Conservation (phyloP, 164 flowering plant species). For the Dillenia suffruticosa region DNA sequence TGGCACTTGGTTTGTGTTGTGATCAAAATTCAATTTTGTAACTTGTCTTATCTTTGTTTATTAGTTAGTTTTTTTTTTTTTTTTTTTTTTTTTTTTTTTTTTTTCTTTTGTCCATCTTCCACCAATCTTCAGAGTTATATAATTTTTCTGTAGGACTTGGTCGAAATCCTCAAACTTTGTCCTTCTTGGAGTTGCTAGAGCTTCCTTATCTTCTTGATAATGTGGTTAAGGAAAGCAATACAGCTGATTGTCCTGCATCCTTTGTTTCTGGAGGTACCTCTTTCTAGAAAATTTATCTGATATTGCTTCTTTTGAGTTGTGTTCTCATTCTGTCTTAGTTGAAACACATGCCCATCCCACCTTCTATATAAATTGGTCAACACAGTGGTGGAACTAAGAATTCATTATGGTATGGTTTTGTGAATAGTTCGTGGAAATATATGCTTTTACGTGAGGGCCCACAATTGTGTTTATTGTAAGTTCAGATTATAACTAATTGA, state of each 20-base stretch:
- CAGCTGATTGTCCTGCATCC: conserved; percentile 21
- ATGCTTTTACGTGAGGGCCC: no score
- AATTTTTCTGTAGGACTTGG: conserved; percentile 32
- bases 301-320: not conserved
- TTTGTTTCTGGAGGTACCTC: conserved; percentile 29
- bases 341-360: no score
- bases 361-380: no score
- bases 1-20: no score
- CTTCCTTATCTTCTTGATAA: conserved; percentile 73
- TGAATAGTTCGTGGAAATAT: no score
- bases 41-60: not conserved
- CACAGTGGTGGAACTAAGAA: no score
- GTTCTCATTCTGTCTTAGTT: no score
- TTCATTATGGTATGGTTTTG: no score
- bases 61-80: not conserved
- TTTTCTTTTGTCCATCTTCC: not conserved
- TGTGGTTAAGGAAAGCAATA: conserved; percentile 22
- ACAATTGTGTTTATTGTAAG: no score
- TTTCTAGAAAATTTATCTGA: not conserved
- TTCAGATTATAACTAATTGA: no score
- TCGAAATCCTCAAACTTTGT: conserved; percentile 79
- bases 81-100: not conserved
- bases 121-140: not conserved
- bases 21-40: not conserved
- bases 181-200: conserved; percentile 59